These are phyloP conservation scores for Amoebophrya sp. DNA, from an alignment of 169 alveolate genomes.

Conservation along the genomic window DNA sequence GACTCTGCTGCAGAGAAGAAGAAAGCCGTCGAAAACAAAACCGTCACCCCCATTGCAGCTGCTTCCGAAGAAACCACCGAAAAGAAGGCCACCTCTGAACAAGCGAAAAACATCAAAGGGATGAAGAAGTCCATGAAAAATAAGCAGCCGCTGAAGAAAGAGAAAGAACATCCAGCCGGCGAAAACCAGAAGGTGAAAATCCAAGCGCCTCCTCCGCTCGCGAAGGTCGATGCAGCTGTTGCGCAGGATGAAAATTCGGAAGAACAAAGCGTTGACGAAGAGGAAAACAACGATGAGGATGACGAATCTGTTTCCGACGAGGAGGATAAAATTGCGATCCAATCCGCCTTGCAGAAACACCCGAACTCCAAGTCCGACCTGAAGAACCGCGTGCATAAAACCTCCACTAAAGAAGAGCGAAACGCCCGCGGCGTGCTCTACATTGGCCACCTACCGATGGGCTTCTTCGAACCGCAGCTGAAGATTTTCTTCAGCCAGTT, in stretches of 20 bases:
- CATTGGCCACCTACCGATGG: conserved; percentile 80
- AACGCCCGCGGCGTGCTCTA: conserved; percentile 58
- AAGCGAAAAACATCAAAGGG: too few relatives aligned
- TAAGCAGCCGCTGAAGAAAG: too few relatives aligned
- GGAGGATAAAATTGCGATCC: neutral
- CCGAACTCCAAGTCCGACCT: neutral
- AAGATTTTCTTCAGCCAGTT: conserved; percentile 69
- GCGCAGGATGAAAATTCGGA: neutral
- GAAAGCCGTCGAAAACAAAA: too few relatives aligned
- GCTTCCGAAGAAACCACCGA: too few relatives aligned
- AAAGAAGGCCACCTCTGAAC: too few relatives aligned
- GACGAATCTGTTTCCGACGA: neutral
- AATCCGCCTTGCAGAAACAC: neutral
- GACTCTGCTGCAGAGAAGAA: neutral
- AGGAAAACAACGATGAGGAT: neutral
- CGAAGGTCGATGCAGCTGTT: neutral
- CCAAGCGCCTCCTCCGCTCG: neutral
- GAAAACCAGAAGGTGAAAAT: neutral
- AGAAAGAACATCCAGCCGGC: neutral
- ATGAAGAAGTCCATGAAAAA: too few relatives aligned
- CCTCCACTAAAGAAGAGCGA: neutral
- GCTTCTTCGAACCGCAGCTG: conserved; percentile 65
- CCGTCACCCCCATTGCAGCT: too few relatives aligned
- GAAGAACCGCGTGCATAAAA: neutral
- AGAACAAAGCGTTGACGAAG: neutral